phyloP scores from a whole-genome alignment of 2,329 filamentous ascomycete species.

The Amphichorda felina region DNA sequence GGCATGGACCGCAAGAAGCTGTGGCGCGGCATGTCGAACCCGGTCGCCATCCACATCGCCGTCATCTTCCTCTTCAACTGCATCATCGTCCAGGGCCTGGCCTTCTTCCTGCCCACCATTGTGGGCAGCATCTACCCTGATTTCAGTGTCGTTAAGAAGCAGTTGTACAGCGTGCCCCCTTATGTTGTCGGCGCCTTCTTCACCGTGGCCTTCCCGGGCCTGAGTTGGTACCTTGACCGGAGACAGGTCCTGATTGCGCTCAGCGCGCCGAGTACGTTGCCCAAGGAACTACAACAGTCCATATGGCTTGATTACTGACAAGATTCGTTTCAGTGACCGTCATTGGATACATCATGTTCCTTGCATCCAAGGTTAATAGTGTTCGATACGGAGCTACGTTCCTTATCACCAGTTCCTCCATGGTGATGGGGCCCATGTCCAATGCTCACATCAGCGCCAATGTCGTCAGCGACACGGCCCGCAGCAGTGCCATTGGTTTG shows the following conservation, averaged over 20 bases:
- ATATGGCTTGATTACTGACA: too few relatives aligned
- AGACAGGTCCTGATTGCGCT: constrained; percentile 49
- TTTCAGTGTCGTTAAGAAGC: constrained; percentile 43
- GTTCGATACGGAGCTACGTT: constrained; percentile 64
- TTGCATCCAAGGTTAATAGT: constrained; percentile 36
- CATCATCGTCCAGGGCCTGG: constrained; percentile 59
- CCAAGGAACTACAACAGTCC: too few relatives aligned
- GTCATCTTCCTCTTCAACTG: constrained; percentile 54
- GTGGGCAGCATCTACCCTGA: constrained; percentile 55
- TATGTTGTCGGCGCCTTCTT: constrained; percentile 60
- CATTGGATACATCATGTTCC: constrained; percentile 59
- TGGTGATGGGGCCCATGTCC: constrained; percentile 50
- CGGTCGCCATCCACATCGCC: constrained; percentile 43
- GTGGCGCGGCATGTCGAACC: constrained; percentile 49
- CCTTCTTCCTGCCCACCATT: constrained; percentile 60
- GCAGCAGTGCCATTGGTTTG: constrained; percentile 52
- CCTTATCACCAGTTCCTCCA: constrained; percentile 52
- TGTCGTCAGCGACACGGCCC: constrained; percentile 58
- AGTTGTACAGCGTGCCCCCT: constrained; percentile 59
- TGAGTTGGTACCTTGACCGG: constrained; percentile 48
- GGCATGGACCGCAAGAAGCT: constrained; percentile 47
- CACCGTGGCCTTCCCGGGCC: constrained; percentile 46
- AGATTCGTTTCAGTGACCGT: too few relatives aligned
- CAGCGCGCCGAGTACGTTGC: too few relatives aligned
- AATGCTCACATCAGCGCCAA: constrained; percentile 60